Evolutionary conservation across 495 filamentous ascomycete genomes (phyloP).

Genomic region (Lophiotrema nucula): DNA sequence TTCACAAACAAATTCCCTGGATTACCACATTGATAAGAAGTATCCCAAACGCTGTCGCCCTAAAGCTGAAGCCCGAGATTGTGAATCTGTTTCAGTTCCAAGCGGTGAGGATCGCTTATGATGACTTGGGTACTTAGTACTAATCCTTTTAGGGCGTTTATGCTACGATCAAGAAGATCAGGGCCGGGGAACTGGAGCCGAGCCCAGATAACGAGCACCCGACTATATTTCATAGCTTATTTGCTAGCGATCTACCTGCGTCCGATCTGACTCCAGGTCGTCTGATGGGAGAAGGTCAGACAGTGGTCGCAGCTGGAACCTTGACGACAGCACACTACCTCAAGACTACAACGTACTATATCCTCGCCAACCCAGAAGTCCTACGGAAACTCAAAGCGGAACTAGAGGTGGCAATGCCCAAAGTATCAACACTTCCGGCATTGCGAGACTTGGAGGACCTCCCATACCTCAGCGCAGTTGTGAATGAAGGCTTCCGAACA

Average conservation of each 20-base stretch:
- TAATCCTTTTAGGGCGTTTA: neutral
- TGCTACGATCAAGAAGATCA: neutral
- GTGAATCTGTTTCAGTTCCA: neutral
- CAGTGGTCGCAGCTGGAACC: constrained; percentile 38
- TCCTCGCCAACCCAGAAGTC: constrained; percentile 31
- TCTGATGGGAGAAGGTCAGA: constrained; percentile 34
- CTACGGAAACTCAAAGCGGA: neutral
- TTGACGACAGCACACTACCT: constrained; percentile 40
- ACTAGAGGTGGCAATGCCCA: constrained; percentile 7
- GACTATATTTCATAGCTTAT: constrained; percentile 12
- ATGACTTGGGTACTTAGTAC: neutral
- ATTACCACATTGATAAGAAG: neutral
- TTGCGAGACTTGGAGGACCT: constrained; percentile 2
- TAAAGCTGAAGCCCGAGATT: constrained; percentile 9
- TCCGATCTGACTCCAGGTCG: constrained; percentile 22
- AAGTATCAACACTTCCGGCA: neutral
- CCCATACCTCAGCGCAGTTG: constrained; percentile 13
- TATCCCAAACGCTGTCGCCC: neutral
- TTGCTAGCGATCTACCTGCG: neutral
- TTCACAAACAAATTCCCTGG: constrained; percentile 11
- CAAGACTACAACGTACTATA: constrained; percentile 35
- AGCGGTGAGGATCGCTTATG: neutral
- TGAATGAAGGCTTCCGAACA: constrained; percentile 15
- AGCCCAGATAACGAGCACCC: neutral
- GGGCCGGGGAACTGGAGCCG: neutral